Evolutionary conservation across 768 basidiomycete species (phyloP).

Genomic region (Sarcomyxa edulis): DNA sequence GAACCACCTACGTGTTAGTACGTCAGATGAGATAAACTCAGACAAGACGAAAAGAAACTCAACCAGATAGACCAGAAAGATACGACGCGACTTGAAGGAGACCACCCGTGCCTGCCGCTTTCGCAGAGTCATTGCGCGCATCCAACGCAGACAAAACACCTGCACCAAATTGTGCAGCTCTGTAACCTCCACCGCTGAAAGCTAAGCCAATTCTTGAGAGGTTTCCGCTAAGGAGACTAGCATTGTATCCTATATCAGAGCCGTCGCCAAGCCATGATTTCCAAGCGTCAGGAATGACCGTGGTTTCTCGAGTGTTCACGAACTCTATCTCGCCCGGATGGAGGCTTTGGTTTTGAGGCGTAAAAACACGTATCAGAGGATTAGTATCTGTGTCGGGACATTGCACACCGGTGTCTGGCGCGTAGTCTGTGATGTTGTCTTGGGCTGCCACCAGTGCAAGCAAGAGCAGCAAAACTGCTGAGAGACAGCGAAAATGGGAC

Average conservation of each 20-base stretch:
- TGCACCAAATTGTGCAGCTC: slow-evolving; percentile 64
- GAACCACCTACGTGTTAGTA: slow-evolving; percentile 44
- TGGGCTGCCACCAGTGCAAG: slow-evolving; percentile 14
- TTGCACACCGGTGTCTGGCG: slow-evolving; percentile 39
- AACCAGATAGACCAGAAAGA: slow-evolving; percentile 61
- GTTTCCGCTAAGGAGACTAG: slow-evolving; percentile 32
- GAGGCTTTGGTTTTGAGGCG: slow-evolving; percentile 45
- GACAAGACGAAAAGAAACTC: slow-evolving; percentile 8
- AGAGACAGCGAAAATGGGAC: too few relatives aligned
- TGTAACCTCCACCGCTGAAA: slow-evolving; percentile 65
- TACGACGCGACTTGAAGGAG: slow-evolving; percentile 70
- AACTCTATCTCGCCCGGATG: slow-evolving; percentile 46
- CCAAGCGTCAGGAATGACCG: slow-evolving; percentile 46
- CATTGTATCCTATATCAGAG: slow-evolving; percentile 45
- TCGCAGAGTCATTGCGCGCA: slow-evolving; percentile 53
- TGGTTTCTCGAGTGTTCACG: slow-evolving; percentile 33
- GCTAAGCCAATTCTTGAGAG: slow-evolving; percentile 59
- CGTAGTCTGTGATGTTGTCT: slow-evolving; percentile 40
- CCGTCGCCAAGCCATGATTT: slow-evolving; percentile 53
- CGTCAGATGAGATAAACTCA: not conserved
- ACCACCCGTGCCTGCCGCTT: slow-evolving; percentile 57
- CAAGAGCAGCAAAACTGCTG: slow-evolving; percentile 10
- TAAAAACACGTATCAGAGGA: slow-evolving; percentile 46
- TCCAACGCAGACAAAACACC: slow-evolving; percentile 56
- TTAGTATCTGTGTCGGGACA: slow-evolving; percentile 46